Evolutionary conservation across 2,329 filamentous ascomycete genomes (phyloP).

Genomic region (Aschersonia sp.): DNA sequence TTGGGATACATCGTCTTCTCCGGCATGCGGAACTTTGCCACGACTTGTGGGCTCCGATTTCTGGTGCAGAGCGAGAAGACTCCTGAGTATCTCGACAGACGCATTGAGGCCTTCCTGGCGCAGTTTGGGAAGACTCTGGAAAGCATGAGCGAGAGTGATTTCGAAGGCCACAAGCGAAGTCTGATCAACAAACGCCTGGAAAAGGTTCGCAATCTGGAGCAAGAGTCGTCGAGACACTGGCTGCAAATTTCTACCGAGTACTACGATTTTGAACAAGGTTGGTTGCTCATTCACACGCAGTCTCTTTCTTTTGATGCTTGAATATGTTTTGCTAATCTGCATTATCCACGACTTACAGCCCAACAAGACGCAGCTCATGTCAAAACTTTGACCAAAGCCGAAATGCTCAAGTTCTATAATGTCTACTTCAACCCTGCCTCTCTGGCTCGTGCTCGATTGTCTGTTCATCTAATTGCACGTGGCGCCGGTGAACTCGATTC

Average conservation of each 20-base stretch:
- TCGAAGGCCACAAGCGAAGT: slow-evolving; percentile 82
- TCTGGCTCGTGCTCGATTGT: slow-evolving; percentile 60
- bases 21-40: slow-evolving; percentile 55
- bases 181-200: slow-evolving; percentile 76
- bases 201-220: slow-evolving; percentile 80
- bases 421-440: slow-evolving; percentile 65
- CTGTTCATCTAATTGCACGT: slow-evolving; percentile 72
- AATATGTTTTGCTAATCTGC: not conserved
- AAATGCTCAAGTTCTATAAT: slow-evolving; percentile 68
- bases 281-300: slow-evolving; percentile 14
- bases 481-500: slow-evolving; percentile 30
- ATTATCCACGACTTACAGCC: slow-evolving; percentile 25
- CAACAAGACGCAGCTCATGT: slow-evolving; percentile 66
- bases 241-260: slow-evolving; percentile 71
- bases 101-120: slow-evolving; percentile 74
- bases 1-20: slow-evolving; percentile 94
- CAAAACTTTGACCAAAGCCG: slow-evolving; percentile 58
- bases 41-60: slow-evolving; percentile 73
- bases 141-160: slow-evolving; percentile 68
- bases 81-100: slow-evolving; percentile 67
- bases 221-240: slow-evolving; percentile 76
- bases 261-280: slow-evolving; percentile 80
- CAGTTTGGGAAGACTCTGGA: slow-evolving; percentile 51
- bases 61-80: slow-evolving; percentile 87
- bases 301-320: not conserved